Evolutionary conservation across 352 stramenopile species (phyloP).

Genomic region (Globisporangium rhizosaccharum): DNA sequence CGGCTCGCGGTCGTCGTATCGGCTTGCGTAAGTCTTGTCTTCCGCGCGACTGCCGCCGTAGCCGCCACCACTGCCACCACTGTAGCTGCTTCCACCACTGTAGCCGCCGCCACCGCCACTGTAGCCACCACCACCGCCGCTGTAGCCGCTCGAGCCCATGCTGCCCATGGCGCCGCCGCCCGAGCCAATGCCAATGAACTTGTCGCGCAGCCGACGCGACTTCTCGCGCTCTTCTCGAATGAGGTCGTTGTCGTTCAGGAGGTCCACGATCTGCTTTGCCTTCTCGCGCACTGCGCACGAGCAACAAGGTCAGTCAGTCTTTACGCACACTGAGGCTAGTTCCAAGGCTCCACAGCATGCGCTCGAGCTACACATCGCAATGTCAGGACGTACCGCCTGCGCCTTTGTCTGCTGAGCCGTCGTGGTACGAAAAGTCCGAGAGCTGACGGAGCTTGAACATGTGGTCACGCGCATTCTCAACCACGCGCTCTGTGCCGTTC

Average conservation of each 20-base stretch:
- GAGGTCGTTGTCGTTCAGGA: slow-evolving; percentile 86
- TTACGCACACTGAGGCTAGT: neutral
- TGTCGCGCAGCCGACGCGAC: slow-evolving; percentile 76
- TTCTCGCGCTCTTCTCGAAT: slow-evolving; percentile 88
- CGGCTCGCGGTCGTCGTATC: slow-evolving; percentile 39
- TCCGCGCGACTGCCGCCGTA: slow-evolving; percentile 18
- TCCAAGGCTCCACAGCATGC: too few relatives aligned
- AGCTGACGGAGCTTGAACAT: slow-evolving; percentile 89
- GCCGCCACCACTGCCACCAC: slow-evolving; percentile 19
- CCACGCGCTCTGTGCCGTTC: slow-evolving; percentile 96
- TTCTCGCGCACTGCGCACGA: slow-evolving; percentile 74
- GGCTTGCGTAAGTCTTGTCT: slow-evolving; percentile 27
- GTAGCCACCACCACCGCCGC: slow-evolving; percentile 12
- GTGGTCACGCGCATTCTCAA: slow-evolving; percentile 95
- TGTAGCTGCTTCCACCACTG: slow-evolving; percentile 33
- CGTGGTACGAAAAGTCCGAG: slow-evolving; percentile 87
- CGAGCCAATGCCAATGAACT: slow-evolving; percentile 84
- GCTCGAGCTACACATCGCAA: neutral
- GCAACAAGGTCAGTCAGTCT: neutral
- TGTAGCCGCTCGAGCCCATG: slow-evolving; percentile 17
- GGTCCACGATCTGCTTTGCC: slow-evolving; percentile 82
- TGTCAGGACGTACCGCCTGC: slow-evolving; percentile 46
- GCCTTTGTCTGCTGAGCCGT: slow-evolving; percentile 81
- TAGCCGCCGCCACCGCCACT: slow-evolving; percentile 26
- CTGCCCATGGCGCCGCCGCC: slow-evolving; percentile 34